Evolutionary conservation across 371 early-diverging fungal species (phyloP), one percentile per base, ranked within the genome.

Genomic region (Funneliformis caledonium): DNA sequence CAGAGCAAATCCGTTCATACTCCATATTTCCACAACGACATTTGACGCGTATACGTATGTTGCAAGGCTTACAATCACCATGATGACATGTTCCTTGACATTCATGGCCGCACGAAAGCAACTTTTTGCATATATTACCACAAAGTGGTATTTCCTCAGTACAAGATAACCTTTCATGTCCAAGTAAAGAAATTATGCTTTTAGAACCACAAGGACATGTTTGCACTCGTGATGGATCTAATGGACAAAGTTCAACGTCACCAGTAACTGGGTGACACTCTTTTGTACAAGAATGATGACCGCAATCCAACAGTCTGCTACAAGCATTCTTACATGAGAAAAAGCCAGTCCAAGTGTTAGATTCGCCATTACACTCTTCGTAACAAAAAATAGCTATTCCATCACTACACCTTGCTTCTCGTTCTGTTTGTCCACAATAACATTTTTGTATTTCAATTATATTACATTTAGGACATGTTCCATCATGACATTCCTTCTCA

Each of bases 181-280:
- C 82, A 2, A 89, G 78, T 12, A 88, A 77, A 0, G 76, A 78
- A 0, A 84, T 82, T 1, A 90, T 81, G 0, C 85, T 50, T 48
- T 83, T 84, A n/a, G 88, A 81, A 12, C 95, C 95, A 83, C 98
- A 98, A n/a, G 96, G 97, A 82, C 98, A 98, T 0, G 90, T 88
- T 45, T 73, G 86, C 2, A 93, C 85, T 1, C 82, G 52, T 1
- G 79, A 76, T 0, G 96, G 97, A 83, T 93, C 93, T 59, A 88
- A 87, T 5, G 95, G 93, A 81, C 98, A 98, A 16, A 83, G 72
- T 33, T 83, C 88, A 31, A 87, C 84, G 50, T 89, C 88, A 0
- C 84, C 82, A 48, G 82, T 84, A 10, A 85, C 84, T 0, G 89
- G 88, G 85, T 97, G 98, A 81, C 98, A 98, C 5, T 80, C 26